Conservation (phyloP, 495 filamentous ascomycete genomes). For the Penicillium samsonianum region DNA sequence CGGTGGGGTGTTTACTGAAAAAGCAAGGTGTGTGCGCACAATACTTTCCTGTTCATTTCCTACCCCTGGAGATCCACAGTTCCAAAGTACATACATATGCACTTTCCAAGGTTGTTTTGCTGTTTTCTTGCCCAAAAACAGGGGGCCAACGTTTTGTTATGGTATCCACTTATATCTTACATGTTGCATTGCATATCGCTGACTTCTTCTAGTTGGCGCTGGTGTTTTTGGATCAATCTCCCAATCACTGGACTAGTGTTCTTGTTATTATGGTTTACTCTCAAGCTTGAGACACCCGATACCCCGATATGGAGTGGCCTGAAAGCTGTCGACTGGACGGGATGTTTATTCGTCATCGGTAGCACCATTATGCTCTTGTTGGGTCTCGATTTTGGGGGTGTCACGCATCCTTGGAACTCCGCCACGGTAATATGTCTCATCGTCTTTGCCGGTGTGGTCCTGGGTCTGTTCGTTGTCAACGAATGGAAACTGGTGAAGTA, state of each 20-base stretch:
- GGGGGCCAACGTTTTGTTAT: neutral
- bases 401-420: constrained; percentile 65
- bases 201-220: constrained; percentile 18
- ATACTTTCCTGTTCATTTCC: neutral
- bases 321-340: constrained; percentile 68
- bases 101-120: neutral
- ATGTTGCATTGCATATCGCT: neutral
- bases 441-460: too few species aligned
- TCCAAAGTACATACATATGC: neutral
- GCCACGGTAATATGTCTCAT: constrained; percentile 53
- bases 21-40: neutral
- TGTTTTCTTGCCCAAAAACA: too few species aligned
- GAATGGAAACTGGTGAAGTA: too few species aligned
- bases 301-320: constrained; percentile 64
- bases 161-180: neutral
- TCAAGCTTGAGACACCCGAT: constrained; percentile 66
- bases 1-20: constrained; percentile 26
- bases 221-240: constrained; percentile 60
- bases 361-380: constrained; percentile 70
- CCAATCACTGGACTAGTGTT: constrained; percentile 64
- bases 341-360: constrained; percentile 59
- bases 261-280: constrained; percentile 57
- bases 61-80: neutral
- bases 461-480: too few species aligned
- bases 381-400: constrained; percentile 66